phyloP scores from a whole-genome alignment of 2,329 filamentous ascomycete genomes.

The Microcyclosporella mali region DNA sequence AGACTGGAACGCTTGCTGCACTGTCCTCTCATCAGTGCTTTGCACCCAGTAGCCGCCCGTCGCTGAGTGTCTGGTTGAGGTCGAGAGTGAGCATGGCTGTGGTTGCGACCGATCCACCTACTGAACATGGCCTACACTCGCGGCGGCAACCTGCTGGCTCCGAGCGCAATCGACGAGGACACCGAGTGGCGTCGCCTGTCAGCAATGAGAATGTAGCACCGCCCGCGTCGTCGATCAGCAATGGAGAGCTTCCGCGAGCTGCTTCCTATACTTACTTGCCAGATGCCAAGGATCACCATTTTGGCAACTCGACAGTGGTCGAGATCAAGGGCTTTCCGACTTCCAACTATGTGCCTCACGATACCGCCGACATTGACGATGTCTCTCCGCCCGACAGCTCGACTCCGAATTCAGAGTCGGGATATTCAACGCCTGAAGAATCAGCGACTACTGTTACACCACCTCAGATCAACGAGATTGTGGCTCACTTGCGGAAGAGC shows the following conservation, averaged over 20 bases:
- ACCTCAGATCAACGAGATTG: slow-evolving; percentile 27
- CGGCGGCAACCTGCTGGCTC: slow-evolving; percentile 3
- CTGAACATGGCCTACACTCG: slow-evolving; percentile 4
- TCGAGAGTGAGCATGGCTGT: slow-evolving; percentile 12
- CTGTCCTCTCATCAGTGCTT: no score
- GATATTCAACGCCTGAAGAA: slow-evolving; percentile 40
- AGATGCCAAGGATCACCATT: slow-evolving; percentile 29
- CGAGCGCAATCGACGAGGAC: slow-evolving; percentile 10
- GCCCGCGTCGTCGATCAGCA: slow-evolving; percentile 4
- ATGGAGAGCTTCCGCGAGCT: slow-evolving; percentile 43
- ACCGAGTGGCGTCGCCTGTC: slow-evolving; percentile 6
- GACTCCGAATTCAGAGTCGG: slow-evolving; percentile 37
- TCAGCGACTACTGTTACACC: slow-evolving; percentile 22
- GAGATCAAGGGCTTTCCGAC: slow-evolving; percentile 37
- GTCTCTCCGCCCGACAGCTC: slow-evolving; percentile 27
- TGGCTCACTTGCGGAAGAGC: slow-evolving; percentile 29
- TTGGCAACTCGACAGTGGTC: slow-evolving; percentile 25
- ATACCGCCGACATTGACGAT: slow-evolving; percentile 28
- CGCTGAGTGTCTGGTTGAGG: no score
- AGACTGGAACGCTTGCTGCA: no score
- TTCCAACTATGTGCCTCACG: slow-evolving; percentile 8
- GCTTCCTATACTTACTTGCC: slow-evolving; percentile 55
- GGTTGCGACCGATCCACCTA: slow-evolving; percentile 18
- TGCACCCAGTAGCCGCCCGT: no score
- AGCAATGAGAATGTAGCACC: slow-evolving; percentile 11